phyloP scores from a whole-genome alignment of 208 protist species.

The Trypanosoma melophagium region DNA sequence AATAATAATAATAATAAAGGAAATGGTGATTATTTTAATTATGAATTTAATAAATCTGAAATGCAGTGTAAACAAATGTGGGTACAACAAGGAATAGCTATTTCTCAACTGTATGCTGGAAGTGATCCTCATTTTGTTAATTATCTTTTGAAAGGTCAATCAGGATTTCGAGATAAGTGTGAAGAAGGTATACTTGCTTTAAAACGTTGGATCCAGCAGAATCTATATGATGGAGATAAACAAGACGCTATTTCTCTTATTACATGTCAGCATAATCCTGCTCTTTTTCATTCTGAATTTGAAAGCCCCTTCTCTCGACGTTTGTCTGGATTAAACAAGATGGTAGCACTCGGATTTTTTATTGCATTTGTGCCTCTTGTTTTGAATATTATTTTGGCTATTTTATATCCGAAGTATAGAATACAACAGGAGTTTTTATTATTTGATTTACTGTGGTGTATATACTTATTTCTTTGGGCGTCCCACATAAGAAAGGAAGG shows the following conservation, averaged over 20 bases:
- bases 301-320: slow-evolving; percentile 70
- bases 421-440: slow-evolving; percentile 32
- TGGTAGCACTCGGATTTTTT: slow-evolving; percentile 54
- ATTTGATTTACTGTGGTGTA: slow-evolving; percentile 36
- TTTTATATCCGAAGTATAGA: slow-evolving; percentile 23
- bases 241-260: slow-evolving; percentile 77
- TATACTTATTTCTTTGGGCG: slow-evolving; percentile 43
- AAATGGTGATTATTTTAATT: background rate
- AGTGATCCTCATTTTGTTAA: slow-evolving; percentile 66
- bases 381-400: slow-evolving; percentile 38
- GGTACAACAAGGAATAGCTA: slow-evolving; percentile 54
- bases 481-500: slow-evolving; percentile 50
- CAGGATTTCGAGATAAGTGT: slow-evolving; percentile 2
- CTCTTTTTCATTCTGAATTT: slow-evolving; percentile 49
- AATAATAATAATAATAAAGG: background rate
- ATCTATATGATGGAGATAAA: slow-evolving; percentile 80
- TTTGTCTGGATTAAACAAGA: slow-evolving; percentile 60
- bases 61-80: slow-evolving; percentile 37
- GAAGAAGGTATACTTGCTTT: slow-evolving; percentile 42
- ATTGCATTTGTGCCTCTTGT: slow-evolving; percentile 32
- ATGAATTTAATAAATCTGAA: slow-evolving; percentile 1
- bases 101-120: slow-evolving; percentile 78
- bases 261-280: slow-evolving; percentile 69
- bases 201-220: slow-evolving; percentile 74
- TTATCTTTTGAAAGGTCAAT: slow-evolving; percentile 42